phyloP scores from a whole-genome alignment of 1,139 yeast genomes.

The Debaryomyces sp. region DNA sequence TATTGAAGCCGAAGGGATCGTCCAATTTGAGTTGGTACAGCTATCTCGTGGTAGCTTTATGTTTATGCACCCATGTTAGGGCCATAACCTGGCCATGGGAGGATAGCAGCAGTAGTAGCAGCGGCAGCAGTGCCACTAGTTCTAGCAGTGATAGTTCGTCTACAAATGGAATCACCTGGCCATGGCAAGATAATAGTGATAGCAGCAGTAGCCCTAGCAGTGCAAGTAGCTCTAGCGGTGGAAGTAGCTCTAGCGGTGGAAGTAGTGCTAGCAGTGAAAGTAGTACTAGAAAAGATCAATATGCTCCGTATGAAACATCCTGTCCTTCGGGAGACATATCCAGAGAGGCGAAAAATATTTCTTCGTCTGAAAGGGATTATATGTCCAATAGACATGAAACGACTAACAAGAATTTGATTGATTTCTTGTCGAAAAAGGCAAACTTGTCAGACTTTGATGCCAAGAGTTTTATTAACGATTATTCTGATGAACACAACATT shows the following conservation, averaged over 20 bases:
- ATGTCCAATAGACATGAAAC: constrained; percentile 27
- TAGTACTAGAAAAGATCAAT: constrained; percentile 19
- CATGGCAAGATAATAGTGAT: constrained; percentile 17
- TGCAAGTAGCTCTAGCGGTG: background rate
- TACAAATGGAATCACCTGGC: constrained; percentile 16
- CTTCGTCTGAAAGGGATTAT: constrained; percentile 31
- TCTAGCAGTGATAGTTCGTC: background rate
- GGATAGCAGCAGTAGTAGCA: constrained; percentile 2
- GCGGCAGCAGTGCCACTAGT: constrained; percentile 2
- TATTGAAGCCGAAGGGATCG: background rate
- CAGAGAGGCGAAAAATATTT: constrained; percentile 32
- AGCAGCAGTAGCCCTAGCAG: constrained; percentile 1
- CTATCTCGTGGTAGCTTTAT: constrained; percentile 1
- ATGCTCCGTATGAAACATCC: constrained; percentile 28
- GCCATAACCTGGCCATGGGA: constrained; percentile 23
- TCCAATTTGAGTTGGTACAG: background rate
- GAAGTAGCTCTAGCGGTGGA: constrained; percentile 4
- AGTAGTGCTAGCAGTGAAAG: constrained; percentile 10
- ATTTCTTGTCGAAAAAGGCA: constrained; percentile 34
- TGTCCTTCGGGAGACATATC: constrained; percentile 29
- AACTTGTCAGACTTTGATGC: constrained; percentile 39
- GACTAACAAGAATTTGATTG: constrained; percentile 35
- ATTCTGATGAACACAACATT: constrained; percentile 32
- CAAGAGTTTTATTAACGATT: constrained; percentile 27
- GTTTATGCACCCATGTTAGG: background rate